Evolutionary conservation across 352 stramenopile genomes (phyloP).

Genomic region (Elongisporangium senticosum): DNA sequence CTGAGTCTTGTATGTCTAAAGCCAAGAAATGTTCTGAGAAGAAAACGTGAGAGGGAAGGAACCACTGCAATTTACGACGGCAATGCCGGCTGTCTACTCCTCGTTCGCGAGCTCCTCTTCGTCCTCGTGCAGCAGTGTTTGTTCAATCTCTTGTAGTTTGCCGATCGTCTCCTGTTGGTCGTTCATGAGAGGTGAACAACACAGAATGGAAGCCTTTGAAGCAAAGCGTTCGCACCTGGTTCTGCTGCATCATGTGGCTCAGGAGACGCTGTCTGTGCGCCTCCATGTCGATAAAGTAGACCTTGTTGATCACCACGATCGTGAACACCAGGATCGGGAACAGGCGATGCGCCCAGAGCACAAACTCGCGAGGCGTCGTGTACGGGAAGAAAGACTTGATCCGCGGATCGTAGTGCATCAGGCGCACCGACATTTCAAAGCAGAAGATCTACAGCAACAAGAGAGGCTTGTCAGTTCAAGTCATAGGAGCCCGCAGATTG

Average conservation of each 20-base stretch:
- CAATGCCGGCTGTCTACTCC: background rate
- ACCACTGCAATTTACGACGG: too few relatives aligned
- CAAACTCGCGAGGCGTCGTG: conserved; percentile 51
- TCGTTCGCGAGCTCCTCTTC: conserved; percentile 2
- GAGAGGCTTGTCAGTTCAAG: background rate
- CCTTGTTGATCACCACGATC: conserved; percentile 35
- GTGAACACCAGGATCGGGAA: conserved; percentile 47
- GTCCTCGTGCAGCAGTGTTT: conserved; percentile 13
- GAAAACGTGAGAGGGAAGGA: background rate
- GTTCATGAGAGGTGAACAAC: background rate
- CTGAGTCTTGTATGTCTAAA: background rate
- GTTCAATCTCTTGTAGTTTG: conserved; percentile 17
- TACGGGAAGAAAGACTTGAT: conserved; percentile 33
- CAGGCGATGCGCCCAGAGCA: conserved; percentile 49
- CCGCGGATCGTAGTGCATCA: conserved; percentile 54
- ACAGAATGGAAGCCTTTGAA: background rate
- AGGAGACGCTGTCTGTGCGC: conserved; percentile 42
- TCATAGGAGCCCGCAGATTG: background rate
- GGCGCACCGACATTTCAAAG: conserved; percentile 45
- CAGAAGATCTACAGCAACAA: conserved; percentile 26
- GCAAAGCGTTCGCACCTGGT: conserved; percentile 25
- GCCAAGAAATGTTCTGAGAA: background rate
- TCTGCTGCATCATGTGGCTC: conserved; percentile 45
- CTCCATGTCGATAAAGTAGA: conserved; percentile 59
- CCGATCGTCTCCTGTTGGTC: conserved; percentile 20